A percentile compares a stretch with the other conserved stretches of the same genome.
phyloP scores from a whole-genome alignment of 352 stramenopile genomes.

The Phytophthora chlamydospora region DNA sequence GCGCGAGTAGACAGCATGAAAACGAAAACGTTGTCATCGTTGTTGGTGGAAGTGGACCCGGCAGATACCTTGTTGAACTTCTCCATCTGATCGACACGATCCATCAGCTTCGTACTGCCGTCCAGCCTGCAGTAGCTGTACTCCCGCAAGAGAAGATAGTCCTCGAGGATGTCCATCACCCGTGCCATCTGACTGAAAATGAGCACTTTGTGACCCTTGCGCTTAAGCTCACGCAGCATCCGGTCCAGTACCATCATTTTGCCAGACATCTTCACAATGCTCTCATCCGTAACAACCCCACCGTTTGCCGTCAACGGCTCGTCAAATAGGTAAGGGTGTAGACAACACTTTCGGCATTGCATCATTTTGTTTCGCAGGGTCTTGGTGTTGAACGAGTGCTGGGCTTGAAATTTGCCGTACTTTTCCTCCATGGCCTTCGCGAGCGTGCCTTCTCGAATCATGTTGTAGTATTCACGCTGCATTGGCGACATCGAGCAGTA shows the following conservation, averaged over 20 bases:
- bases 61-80: constrained; percentile 92
- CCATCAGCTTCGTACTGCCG: constrained; percentile 92
- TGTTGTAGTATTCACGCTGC: constrained; percentile 94
- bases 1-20: constrained; percentile 91
- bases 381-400: constrained; percentile 52
- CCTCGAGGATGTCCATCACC: constrained; percentile 98
- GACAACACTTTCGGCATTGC: constrained; percentile 88
- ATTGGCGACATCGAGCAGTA: constrained; percentile 96
- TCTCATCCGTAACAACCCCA: constrained; percentile 78
- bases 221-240: constrained; percentile 95
- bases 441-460: constrained; percentile 92
- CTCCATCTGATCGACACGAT: constrained; percentile 96
- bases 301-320: constrained; percentile 65
- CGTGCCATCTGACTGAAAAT: constrained; percentile 99
- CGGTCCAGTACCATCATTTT: constrained; percentile 99
- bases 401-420: constrained; percentile 66
- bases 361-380: constrained; percentile 80
- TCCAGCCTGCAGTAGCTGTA: constrained; percentile 98
- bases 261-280: constrained; percentile 93
- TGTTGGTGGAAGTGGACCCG: constrained; percentile 21
- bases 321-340: constrained; percentile 91
- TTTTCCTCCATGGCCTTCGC: constrained; percentile 86
- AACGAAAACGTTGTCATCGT: constrained; percentile 72
- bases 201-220: constrained; percentile 96
- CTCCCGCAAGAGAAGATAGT: constrained; percentile 89